phyloP scores from a whole-genome alignment of 257 asterid species.

The Henckelia pumila region DNA sequence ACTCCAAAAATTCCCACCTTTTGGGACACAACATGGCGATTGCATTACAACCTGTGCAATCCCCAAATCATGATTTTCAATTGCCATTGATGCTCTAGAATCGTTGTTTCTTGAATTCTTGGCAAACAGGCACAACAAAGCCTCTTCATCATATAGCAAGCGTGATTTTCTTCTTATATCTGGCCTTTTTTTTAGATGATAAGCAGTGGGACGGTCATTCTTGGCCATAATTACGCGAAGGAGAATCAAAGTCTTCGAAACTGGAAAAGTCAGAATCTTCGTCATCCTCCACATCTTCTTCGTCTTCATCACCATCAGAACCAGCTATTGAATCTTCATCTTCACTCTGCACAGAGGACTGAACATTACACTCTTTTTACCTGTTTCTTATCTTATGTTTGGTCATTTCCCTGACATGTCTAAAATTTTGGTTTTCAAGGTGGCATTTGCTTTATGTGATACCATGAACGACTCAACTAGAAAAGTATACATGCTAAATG shows the following conservation, averaged over 20 bases:
- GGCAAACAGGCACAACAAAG: too few relatives aligned
- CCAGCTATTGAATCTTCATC: constrained; percentile 40
- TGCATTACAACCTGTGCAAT: too few relatives aligned
- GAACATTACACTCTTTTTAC: not conserved
- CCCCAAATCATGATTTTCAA: not conserved
- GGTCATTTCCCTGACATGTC: not conserved
- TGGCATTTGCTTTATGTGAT: not conserved
- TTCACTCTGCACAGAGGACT: constrained; percentile 40
- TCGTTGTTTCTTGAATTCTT: too few relatives aligned
- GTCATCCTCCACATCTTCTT: constrained; percentile 44
- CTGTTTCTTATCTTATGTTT: not conserved
- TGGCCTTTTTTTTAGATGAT: too few relatives aligned
- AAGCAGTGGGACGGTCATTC: constrained; percentile 3
- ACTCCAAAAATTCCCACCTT: not conserved
- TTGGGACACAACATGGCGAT: not conserved
- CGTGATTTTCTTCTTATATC: too few relatives aligned
- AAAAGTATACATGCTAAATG: not conserved
- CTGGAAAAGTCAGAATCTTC: constrained; percentile 42
- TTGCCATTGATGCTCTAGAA: not conserved
- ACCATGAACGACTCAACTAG: not conserved
- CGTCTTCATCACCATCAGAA: constrained; percentile 49
- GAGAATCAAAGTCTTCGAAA: constrained; percentile 29
- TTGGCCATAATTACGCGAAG: constrained; percentile 23
- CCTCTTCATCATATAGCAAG: too few relatives aligned
- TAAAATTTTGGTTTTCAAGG: not conserved